Conservation (phyloP, 148 eudicot species). For the Heliamphora exappendiculata region DNA sequence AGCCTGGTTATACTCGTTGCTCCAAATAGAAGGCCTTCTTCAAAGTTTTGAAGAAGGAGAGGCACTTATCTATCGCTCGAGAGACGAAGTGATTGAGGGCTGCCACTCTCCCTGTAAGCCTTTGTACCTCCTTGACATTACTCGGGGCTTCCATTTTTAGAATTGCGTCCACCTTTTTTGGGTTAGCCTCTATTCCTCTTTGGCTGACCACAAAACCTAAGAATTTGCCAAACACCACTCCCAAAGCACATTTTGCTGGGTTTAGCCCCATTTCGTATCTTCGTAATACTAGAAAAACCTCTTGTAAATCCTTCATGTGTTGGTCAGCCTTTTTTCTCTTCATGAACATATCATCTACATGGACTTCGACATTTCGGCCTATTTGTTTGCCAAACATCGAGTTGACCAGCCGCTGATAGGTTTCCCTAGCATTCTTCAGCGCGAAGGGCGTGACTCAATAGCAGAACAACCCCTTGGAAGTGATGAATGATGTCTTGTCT, state of each 20-base stretch:
- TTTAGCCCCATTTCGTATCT: neutral
- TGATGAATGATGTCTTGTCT: no score
- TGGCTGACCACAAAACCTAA: neutral
- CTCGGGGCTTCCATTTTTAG: neutral
- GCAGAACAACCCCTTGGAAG: no score
- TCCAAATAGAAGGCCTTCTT: neutral
- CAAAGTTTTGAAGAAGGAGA: neutral
- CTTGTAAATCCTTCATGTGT: neutral
- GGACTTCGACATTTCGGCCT: no score
- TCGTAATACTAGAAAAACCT: neutral
- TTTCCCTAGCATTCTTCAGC: no score
- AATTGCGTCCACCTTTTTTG: neutral
- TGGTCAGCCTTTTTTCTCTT: no score
- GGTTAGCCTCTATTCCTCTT: neutral
- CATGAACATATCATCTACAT: no score
- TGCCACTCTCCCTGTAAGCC: neutral
- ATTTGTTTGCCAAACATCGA: no score
- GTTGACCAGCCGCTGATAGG: no score
- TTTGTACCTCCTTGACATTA: neutral
- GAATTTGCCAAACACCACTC: neutral
- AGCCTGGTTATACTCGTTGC: no score
- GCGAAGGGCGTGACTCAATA: no score
- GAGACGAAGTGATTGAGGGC: neutral
- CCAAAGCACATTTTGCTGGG: neutral
- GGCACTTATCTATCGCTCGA: neutral